Percentiles rank a stretch among this genome's conserved stretches.
Conservation (phyloP, 768 basidiomycete genomes). For the Termitomyces sp. region DNA sequence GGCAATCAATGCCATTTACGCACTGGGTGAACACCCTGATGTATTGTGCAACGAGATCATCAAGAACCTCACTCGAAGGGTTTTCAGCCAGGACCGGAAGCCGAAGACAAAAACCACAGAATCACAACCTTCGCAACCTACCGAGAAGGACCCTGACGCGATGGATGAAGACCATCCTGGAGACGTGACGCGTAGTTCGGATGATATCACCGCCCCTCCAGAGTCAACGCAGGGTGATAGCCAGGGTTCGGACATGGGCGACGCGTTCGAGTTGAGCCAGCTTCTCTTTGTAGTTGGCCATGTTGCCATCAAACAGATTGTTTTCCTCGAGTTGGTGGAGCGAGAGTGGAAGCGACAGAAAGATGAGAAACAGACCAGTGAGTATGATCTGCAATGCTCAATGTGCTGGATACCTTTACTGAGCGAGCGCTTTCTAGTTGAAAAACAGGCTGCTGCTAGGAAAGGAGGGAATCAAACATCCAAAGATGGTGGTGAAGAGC, state of each 20-base stretch:
- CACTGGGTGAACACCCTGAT: conserved; percentile 92
- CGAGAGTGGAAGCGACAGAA: conserved; percentile 96
- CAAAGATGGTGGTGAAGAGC: conserved; percentile 71
- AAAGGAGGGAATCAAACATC: conserved; percentile 30
- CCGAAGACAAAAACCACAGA: conserved; percentile 13
- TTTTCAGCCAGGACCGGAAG: conserved; percentile 46
- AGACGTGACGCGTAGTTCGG: conserved; percentile 27
- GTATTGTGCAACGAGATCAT: conserved; percentile 75
- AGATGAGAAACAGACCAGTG: conserved; percentile 81
- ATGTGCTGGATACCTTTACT: neutral
- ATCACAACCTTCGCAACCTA: conserved; percentile 7
- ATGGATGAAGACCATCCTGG: conserved; percentile 53
- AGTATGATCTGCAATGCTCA: conserved; percentile 15
- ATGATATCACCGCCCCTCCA: conserved; percentile 22
- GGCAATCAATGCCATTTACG: conserved; percentile 93
- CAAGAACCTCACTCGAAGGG: conserved; percentile 72
- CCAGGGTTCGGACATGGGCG: conserved; percentile 56
- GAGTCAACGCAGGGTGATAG: conserved; percentile 24
- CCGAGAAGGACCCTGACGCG: conserved; percentile 39
- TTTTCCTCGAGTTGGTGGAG: conserved; percentile 93
- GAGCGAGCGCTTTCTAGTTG: conserved; percentile 34
- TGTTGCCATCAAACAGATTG: conserved; percentile 96
- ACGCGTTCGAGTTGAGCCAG: conserved; percentile 87
- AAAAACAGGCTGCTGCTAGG: conserved; percentile 47
- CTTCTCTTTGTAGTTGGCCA: conserved; percentile 96